Base-by-base conservation (phyloP, 2,329 filamentous ascomycete species). In the Lasiodiplodia theobromae region DNA sequence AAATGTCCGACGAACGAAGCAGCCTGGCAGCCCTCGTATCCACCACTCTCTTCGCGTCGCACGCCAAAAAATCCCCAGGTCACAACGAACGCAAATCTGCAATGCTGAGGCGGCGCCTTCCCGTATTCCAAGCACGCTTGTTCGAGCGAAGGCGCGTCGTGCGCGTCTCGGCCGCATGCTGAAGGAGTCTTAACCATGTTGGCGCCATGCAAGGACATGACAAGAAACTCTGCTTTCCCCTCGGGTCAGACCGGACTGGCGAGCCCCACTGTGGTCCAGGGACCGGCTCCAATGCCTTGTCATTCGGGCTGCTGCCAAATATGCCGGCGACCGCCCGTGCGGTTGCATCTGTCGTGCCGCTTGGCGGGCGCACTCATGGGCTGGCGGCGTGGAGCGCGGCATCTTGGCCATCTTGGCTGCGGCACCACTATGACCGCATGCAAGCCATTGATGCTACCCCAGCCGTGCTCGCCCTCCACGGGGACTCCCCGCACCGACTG, bases 361-460 rank as follows among this genome's bases (percentile, higher is more conserved):
- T 66, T 66, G 51, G 57, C 57, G 49, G 49, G 10, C 14, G 31
- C 44, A 11, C 10, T 53, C 44, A 62, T 21, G 54, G 66, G 56
- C 66, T 53, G 44, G n/a, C 31, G 31, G 18, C 31, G 40, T 21
- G 47, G 54, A 63, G 57, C 66, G 49, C 21, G 66, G 11, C 66
- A 3, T 52, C 66, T 68, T 68, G 66, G 66, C 57, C 57, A 2
- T 34, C 66, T 68, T 68, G 66, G 66, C 66, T 31, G 38, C 47
- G 53, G 34, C 40, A 38, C 53, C 54, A 34, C 18, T 34, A 53
- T 40, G 60, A 60, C 56, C 28, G 54, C 21, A 60, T 53, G 65
- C 54, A 57, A 52, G 40, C 54, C 65, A 52, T 49, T 40, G 47
- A 51, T 60, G 10, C 54, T 58, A 67, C 65, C 54, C 65, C 54